Percentiles rank a stretch among this genome's conserved stretches.
Evolutionary conservation across 2,329 filamentous ascomycete species (phyloP).

Genomic region (Davidsoniella eucalypti): DNA sequence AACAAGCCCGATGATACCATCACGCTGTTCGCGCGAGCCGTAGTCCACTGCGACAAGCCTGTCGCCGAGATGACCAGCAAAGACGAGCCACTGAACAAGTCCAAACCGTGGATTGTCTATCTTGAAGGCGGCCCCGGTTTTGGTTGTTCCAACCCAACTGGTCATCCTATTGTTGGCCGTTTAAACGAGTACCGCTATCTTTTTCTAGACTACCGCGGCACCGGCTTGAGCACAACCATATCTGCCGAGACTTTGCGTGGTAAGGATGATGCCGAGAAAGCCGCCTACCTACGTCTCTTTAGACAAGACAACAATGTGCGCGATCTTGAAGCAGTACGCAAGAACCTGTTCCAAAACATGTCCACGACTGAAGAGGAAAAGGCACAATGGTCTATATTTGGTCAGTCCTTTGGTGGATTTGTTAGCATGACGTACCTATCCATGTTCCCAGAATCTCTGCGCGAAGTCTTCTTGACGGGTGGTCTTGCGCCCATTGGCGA

Average conservation of each 20-base stretch:
- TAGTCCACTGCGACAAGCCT: constrained; percentile 46
- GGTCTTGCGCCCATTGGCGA: constrained; percentile 65
- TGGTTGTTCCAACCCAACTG: constrained; percentile 58
- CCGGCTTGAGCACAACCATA: constrained; percentile 68
- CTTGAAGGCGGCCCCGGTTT: constrained; percentile 78
- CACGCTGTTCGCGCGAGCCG: constrained; percentile 62
- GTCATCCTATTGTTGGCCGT: constrained; percentile 50
- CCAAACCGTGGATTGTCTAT: constrained; percentile 49
- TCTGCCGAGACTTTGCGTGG: constrained; percentile 48
- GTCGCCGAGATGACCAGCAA: constrained; percentile 30
- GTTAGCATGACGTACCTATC: constrained; percentile 72
- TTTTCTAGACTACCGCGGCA: constrained; percentile 81
- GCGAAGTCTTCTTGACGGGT: constrained; percentile 71
- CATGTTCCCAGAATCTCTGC: constrained; percentile 57
- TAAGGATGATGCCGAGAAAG: constrained; percentile 50
- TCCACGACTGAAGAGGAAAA: constrained; percentile 31
- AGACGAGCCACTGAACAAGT: constrained; percentile 21
- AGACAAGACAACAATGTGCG: constrained; percentile 80
- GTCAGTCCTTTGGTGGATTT: constrained; percentile 88
- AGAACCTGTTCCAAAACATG: constrained; percentile 44
- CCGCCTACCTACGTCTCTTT: constrained; percentile 67
- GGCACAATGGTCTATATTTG: constrained; percentile 70
- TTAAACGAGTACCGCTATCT: constrained; percentile 74
- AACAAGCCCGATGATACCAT: constrained; percentile 44
- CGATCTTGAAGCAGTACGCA: constrained; percentile 74